Evolutionary conservation across 1,284 basidiomycete species (phyloP), one percentile per base, ranked within the genome.

Genomic region (Ganoderma resinaceum): DNA sequence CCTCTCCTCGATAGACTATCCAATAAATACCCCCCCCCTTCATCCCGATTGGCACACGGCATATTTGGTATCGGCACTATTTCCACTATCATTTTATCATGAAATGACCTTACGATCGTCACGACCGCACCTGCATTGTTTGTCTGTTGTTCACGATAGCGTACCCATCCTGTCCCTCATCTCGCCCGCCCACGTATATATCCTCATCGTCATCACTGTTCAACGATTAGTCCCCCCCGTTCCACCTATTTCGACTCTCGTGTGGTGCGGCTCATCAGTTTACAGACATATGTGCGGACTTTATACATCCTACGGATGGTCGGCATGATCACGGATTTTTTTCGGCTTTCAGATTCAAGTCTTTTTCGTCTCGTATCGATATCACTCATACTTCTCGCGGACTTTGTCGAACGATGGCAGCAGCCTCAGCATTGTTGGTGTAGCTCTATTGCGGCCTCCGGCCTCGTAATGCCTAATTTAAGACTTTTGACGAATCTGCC

Each of bases 51-150:
- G 18, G 29, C 16, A 31, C n/a, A 49, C 46, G 23, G 55, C 55
- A 23, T n/a, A 3, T 11, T 57, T 37, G 31, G 33, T 33, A n/a
- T 31, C 26, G 26, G 9, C 26, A 3, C 31, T n/a, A 58, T 37
- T 37, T 3, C 33, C 33, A 37, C 55, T 35, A 58, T 58, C n/a
- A 33, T 23, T 18, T 59, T 60, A 63, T 49, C 18, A 26, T 33
- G 37, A 57, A 37, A 66, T 62, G 66, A 66, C 66, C 38, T 67
- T 46, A 72, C 61, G 71, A 72, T 67, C 35, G 29, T 72, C 58
- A 69, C 49, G 68, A 68, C 8, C 61, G 8, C 66, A 63, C n/a
- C 26, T 42, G 12, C 62, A 62, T 61, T 55, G 42, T 59, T 35
- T 62, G 58, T 61, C 63, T 31, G 49, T 58, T 43, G 57, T 46